Evolutionary conservation across 192 early-diverging fungal species (phyloP).

Genomic region (Dissophora ornata): DNA sequence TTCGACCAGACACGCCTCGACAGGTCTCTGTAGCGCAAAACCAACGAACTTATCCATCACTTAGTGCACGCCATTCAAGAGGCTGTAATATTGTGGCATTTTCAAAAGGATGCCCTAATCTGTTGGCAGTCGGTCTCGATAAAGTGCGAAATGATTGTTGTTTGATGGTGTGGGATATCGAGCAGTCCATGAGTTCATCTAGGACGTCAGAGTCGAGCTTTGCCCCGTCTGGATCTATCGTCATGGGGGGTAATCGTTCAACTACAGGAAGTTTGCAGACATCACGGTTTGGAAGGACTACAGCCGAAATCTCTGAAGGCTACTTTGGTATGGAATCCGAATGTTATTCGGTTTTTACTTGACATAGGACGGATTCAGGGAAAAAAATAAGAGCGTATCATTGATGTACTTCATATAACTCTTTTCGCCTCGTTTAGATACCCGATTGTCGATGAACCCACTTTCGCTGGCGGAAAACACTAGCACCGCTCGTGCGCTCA

Average conservation of each 20-base stretch:
- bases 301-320: constrained; percentile 37
- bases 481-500: constrained; percentile 34
- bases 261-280: constrained; percentile 31
- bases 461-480: constrained; percentile 47
- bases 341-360: too few species aligned
- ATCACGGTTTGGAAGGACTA: constrained; percentile 38
- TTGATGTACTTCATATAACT: too few species aligned
- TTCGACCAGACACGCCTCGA: constrained; percentile 52
- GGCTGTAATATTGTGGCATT: constrained; percentile 81
- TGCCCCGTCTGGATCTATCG: constrained; percentile 40
- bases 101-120: constrained; percentile 66
- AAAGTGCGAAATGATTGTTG: constrained; percentile 79
- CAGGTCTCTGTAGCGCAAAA: constrained; percentile 41
- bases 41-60: constrained; percentile 52
- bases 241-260: constrained; percentile 20
- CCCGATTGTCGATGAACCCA: constrained; percentile 48
- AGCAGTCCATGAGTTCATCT: constrained; percentile 58
- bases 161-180: constrained; percentile 82
- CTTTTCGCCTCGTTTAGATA: constrained; percentile 2
- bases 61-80: constrained; percentile 65
- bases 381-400: too few species aligned
- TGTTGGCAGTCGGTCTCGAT: constrained; percentile 77
- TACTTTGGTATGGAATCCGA: constrained; percentile 43
- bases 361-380: too few species aligned
- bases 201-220: constrained; percentile 32